Evolutionary conservation across 768 basidiomycete species (phyloP).

Genomic region (Chlorophyllum brunneum): DNA sequence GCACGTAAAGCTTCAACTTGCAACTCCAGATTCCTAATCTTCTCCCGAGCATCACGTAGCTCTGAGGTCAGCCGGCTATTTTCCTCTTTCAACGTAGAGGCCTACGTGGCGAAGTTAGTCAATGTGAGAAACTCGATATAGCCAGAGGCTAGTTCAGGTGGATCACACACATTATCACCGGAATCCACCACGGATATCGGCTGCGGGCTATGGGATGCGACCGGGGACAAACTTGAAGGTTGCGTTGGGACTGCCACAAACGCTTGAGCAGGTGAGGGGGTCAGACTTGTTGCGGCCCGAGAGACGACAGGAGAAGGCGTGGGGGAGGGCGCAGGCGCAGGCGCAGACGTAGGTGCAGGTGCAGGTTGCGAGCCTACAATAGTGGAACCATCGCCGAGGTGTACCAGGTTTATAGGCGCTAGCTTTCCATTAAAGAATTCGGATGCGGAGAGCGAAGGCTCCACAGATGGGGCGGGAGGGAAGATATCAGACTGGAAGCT

Average conservation of each 20-base stretch:
- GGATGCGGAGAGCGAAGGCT: constrained; percentile 73
- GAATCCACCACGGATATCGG: constrained; percentile 7
- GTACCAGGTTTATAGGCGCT: constrained; percentile 72
- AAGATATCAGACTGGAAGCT: constrained; percentile 97
- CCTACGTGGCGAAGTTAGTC: not conserved
- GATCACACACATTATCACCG: constrained; percentile 6
- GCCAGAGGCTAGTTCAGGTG: not conserved
- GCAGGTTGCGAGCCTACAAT: constrained; percentile 27
- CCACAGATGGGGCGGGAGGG: constrained; percentile 82
- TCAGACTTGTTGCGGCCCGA: constrained; percentile 26
- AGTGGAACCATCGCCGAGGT: constrained; percentile 64
- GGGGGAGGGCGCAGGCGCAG: constrained; percentile 28
- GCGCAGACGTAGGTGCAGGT: constrained; percentile 34
- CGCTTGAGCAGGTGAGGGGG: constrained; percentile 16
- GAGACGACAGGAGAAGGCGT: constrained; percentile 24
- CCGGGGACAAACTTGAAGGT: not conserved
- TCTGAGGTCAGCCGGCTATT: constrained; percentile 60
- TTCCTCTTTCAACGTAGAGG: constrained; percentile 41
- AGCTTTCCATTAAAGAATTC: constrained; percentile 89
- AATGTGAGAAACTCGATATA: not conserved
- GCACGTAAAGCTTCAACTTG: constrained; percentile 73
- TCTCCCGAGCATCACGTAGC: constrained; percentile 74
- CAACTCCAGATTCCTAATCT: constrained; percentile 80
- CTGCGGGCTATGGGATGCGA: not conserved
- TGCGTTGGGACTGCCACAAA: not conserved